Conservation (phyloP, 2,329 filamentous ascomycete species). For the Apiospora kogelbergensis region DNA sequence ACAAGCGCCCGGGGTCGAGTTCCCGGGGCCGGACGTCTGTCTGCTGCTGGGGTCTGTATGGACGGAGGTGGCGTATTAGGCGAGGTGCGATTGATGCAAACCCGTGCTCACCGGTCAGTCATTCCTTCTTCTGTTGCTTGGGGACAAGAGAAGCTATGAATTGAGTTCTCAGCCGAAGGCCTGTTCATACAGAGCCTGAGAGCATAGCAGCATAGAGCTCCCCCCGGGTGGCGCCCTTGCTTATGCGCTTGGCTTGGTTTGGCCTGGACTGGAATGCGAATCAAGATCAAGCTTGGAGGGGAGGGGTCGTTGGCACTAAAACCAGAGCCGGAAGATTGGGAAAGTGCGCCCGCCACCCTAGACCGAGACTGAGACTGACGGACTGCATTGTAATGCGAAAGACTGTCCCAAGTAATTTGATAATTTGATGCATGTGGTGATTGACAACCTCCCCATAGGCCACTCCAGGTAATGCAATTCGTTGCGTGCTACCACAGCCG, state of each 20-base stretch:
- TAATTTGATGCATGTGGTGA: not conserved
- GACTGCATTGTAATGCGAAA: not conserved
- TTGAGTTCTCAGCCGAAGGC: not conserved
- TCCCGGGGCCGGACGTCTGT: not conserved
- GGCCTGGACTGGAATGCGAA: not conserved
- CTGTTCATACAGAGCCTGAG: no score
- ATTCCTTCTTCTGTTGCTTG: not conserved
- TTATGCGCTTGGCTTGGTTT: not conserved
- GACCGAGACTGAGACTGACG: not conserved
- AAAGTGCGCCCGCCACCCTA: not conserved
- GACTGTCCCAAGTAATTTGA: not conserved
- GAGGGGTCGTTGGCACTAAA: constrained; percentile 5
- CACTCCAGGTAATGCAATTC: not conserved
- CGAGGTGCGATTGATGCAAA: not conserved
- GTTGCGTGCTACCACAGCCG: not conserved
- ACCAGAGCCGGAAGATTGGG: not conserved
- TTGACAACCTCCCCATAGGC: not conserved
- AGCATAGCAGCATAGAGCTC: no score
- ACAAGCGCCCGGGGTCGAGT: not conserved
- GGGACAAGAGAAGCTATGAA: not conserved
- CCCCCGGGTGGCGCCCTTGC: not conserved
- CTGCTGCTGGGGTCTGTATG: not conserved
- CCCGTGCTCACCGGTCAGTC: not conserved
- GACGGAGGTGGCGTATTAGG: not conserved
- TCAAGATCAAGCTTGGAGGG: constrained; percentile 1